These are phyloP conservation scores for Zelopaecilomyces penicillatus DNA, from an alignment of 2,329 filamentous ascomycete genomes.

Conservation along the genomic window DNA sequence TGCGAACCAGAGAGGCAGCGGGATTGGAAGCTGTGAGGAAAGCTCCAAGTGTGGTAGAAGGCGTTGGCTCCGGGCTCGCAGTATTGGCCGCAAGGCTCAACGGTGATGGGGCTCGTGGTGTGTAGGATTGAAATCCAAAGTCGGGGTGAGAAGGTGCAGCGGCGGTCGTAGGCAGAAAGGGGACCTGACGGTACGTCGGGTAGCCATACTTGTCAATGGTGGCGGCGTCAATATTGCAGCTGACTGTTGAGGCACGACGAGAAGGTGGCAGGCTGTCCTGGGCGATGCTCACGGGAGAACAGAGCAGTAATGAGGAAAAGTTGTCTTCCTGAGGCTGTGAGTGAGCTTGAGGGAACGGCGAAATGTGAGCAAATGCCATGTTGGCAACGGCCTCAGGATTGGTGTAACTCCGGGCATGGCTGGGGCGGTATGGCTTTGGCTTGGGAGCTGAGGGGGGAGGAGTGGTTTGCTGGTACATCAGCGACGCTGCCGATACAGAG, in stretches of 20 bases:
- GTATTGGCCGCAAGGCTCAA: slow-evolving; percentile 27
- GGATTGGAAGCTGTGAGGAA: slow-evolving; percentile 78
- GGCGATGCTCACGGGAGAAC: slow-evolving; percentile 54
- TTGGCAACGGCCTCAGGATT: slow-evolving; percentile 48
- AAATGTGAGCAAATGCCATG: slow-evolving; percentile 27
- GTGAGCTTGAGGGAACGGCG: slow-evolving; percentile 25
- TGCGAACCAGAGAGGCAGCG: slow-evolving; percentile 71
- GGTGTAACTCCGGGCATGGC: slow-evolving; percentile 51
- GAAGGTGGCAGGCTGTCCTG: slow-evolving; percentile 26
- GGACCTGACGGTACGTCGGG: slow-evolving; percentile 74
- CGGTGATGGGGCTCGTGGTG: slow-evolving; percentile 38
- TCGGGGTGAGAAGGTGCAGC: slow-evolving; percentile 16
- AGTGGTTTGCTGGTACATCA: slow-evolving; percentile 9
- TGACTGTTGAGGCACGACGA: slow-evolving; percentile 50
- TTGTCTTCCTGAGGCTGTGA: slow-evolving; percentile 14
- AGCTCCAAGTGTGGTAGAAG: slow-evolving; percentile 61
- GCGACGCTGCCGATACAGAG: slow-evolving; percentile 4
- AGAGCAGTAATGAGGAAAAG: slow-evolving; percentile 46
- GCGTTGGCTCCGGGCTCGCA: slow-evolving; percentile 33
- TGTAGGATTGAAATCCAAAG: slow-evolving; percentile 39
- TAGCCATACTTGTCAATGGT: slow-evolving; percentile 66
- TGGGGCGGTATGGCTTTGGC: slow-evolving; percentile 28
- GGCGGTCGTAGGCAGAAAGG: slow-evolving; percentile 28
- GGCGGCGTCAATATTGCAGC: slow-evolving; percentile 57
- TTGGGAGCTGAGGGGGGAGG: slow-evolving; percentile 18